Evolutionary conservation across 768 basidiomycete species (phyloP), one percentile per base, ranked within the genome.

Genomic region (Hypsizygus marmoreus): DNA sequence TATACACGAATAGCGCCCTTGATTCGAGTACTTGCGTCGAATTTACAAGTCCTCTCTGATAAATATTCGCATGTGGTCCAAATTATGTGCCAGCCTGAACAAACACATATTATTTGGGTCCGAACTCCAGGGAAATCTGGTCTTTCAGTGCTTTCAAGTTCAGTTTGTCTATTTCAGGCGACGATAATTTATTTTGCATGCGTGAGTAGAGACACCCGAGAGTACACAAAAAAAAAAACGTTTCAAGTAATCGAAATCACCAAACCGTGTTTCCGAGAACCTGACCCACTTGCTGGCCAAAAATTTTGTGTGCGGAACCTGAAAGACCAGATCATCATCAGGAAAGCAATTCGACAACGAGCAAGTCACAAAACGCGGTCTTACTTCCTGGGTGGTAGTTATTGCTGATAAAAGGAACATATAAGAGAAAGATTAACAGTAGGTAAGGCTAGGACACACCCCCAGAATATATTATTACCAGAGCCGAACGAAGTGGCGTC

Each of bases 311-410:
- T 2, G 73, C 74, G 28, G 66, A 67, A 45, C 64, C 74, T 75
- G 34, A 5, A 44, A 29, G 24, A 33, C 19, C 7, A 16, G 23
- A 26, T 24, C 12, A 28, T 14, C 12, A 40, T 37, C 35, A 54
- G 48, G 17, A 40, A 33, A 16, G 14, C 29, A 25, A 24, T 17
- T 7, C 8, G 24, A 26, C 14, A n/a, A 23, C 26, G 14, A n/a
- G 4, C 24, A 7, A 30, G 6, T 4, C 6, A 33, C 5, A 22
- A 28, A 43, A 30, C 22, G n/a, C n/a, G n/a, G 24, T 62, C 73
- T 55, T 62, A 79, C 80, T 73, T 38, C 71, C 70, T 10, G 80
- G 76, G 49, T 82, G 81, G 51, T 73, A 77, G 56, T 77, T 70
- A 48, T 82, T 79, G 11, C 80, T 80, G 42, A 4, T 44, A 23